phyloP scores from a whole-genome alignment of 1,284 basidiomycete genomes.

The Exsudoporus floridanus region DNA sequence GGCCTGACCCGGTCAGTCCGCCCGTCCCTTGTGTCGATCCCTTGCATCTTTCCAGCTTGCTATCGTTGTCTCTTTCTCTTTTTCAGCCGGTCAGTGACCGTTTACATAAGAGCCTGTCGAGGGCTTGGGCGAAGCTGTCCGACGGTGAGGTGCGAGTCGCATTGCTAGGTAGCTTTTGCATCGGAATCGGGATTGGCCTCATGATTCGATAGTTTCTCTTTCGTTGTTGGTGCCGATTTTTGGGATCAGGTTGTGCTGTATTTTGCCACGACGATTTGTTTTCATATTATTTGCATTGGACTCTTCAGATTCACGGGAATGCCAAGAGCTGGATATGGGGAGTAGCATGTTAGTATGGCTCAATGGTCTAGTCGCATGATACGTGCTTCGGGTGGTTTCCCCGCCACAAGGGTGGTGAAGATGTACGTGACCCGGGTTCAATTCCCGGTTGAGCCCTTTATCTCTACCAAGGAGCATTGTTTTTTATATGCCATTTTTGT shows the following conservation, averaged over 20 bases:
- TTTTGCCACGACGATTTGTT: not conserved
- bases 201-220: conserved; percentile 29
- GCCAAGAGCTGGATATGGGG: not conserved
- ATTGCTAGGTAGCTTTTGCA: conserved; percentile 35
- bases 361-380: conserved; percentile 48
- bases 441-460: conserved; percentile 48
- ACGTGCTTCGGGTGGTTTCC: conserved; percentile 37
- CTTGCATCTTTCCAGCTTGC: conserved; percentile 47
- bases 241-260: not conserved
- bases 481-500: too few relatives aligned
- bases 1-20: conserved; percentile 13
- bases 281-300: not conserved
- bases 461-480: too few relatives aligned
- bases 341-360: conserved; percentile 20
- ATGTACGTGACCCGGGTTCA: conserved; percentile 48
- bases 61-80: conserved; percentile 49
- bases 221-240: not conserved
- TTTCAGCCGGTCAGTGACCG: conserved; percentile 29
- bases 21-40: conserved; percentile 41
- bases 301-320: not conserved
- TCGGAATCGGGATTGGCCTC: conserved; percentile 34
- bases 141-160: conserved; percentile 32
- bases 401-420: conserved; percentile 17
- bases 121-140: conserved; percentile 23
- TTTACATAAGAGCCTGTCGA: conserved; percentile 18